These are phyloP conservation scores for Aspergillus sparsus DNA, from an alignment of 495 filamentous ascomycete genomes.

Conservation along the genomic window DNA sequence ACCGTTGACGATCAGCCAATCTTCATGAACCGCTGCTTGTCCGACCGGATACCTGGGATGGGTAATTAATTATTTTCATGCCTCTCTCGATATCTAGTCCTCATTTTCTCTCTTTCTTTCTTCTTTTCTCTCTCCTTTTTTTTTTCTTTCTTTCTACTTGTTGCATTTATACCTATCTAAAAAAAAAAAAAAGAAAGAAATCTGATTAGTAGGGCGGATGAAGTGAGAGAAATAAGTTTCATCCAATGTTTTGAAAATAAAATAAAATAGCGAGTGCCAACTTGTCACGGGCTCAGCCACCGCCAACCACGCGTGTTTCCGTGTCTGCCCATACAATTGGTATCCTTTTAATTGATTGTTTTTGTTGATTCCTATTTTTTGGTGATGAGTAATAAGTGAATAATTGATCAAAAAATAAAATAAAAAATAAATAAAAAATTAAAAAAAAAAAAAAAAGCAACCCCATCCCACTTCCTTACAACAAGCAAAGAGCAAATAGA, in stretches of 20 bases:
- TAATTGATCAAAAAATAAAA: too few species aligned
- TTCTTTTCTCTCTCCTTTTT: too few species aligned
- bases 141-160: too few species aligned
- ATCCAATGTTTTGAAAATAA: background rate
- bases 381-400: background rate
- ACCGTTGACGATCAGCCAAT: background rate
- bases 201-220: background rate
- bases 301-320: conserved; percentile 15
- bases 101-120: too few species aligned
- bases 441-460: too few species aligned
- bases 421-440: too few species aligned
- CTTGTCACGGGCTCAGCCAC: conserved; percentile 16
- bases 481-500: too few species aligned
- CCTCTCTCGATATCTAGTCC: too few species aligned
- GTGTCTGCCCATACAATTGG: conserved; percentile 5
- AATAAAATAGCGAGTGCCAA: background rate
- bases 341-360: background rate
- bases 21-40: background rate
- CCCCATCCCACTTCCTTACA: too few species aligned
- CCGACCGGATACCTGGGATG: background rate
- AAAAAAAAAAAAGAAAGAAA: too few species aligned
- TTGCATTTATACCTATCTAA: too few species aligned
- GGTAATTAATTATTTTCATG: conserved; percentile 9
- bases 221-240: background rate
- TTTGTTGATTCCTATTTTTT: background rate